A percentile compares a stretch with the other conserved stretches of the same genome.
These are phyloP conservation scores for Candida wancherniae DNA, from an alignment of 805 yeast species.

Conservation along the genomic window DNA sequence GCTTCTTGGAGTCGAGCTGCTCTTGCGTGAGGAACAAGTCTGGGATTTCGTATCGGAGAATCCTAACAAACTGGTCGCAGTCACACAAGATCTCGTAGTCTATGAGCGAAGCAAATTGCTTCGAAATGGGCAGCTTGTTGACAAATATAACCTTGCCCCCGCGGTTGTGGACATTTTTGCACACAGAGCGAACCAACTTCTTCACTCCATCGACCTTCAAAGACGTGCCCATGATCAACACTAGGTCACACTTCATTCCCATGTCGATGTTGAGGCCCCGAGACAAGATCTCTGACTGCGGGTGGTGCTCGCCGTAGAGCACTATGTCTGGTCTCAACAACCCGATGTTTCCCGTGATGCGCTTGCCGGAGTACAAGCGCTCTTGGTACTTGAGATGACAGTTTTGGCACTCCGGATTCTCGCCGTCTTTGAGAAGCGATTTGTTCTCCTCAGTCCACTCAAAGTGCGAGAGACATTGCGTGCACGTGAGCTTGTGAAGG, in stretches of 20 bases:
- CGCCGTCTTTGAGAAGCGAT: constrained; percentile 50
- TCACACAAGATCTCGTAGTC: constrained; percentile 79
- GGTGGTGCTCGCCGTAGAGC: constrained; percentile 91
- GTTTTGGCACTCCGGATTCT: constrained; percentile 69
- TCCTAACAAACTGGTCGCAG: constrained; percentile 75
- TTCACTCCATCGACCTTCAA: constrained; percentile 87
- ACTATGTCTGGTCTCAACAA: constrained; percentile 83
- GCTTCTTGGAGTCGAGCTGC: constrained; percentile 40
- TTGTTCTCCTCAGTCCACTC: constrained; percentile 59
- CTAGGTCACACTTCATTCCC: constrained; percentile 62
- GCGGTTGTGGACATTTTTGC: constrained; percentile 66
- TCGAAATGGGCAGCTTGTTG: constrained; percentile 61
- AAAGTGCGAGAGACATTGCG: constrained; percentile 54
- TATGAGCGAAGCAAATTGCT: constrained; percentile 63
- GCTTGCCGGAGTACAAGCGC: constrained; percentile 63
- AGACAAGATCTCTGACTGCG: constrained; percentile 75
- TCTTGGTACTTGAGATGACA: constrained; percentile 57
- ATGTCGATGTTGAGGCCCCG: constrained; percentile 65
- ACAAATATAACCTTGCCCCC: constrained; percentile 77
- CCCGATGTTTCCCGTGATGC: constrained; percentile 69
- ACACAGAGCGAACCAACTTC: constrained; percentile 62
- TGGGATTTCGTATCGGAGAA: constrained; percentile 51
- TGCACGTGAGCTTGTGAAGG: constrained; percentile 70
- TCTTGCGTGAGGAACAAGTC: constrained; percentile 58
- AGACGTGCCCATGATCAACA: constrained; percentile 91